Percentiles rank a stretch among this genome's conserved stretches.
Conservation (phyloP, 192 early-diverging fungal genomes). For the Gaertneriomyces sp. region DNA sequence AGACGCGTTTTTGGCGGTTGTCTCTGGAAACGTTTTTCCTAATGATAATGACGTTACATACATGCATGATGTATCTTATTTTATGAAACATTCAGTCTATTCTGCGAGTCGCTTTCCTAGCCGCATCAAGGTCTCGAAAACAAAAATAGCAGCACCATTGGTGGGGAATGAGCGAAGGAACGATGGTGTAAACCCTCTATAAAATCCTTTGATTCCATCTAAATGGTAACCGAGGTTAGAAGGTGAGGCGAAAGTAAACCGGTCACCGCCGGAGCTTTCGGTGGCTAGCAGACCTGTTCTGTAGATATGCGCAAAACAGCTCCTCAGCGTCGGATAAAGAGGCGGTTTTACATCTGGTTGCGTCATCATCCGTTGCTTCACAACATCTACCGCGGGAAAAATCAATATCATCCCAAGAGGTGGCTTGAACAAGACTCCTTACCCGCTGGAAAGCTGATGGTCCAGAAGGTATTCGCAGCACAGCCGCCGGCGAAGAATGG, state of each 20-base stretch:
- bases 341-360: constrained; percentile 67
- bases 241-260: background rate
- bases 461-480: constrained; percentile 89
- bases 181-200: constrained; percentile 84
- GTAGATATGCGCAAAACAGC: constrained; percentile 54
- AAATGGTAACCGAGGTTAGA: constrained; percentile 23
- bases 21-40: too few species aligned
- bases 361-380: constrained; percentile 94
- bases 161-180: constrained; percentile 92
- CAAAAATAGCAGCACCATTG: constrained; percentile 89
- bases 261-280: background rate
- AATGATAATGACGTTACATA: too few species aligned
- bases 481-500: constrained; percentile 62
- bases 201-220: constrained; percentile 82
- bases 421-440: background rate
- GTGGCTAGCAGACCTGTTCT: constrained; percentile 39
- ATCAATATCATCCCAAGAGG: background rate
- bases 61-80: too few species aligned
- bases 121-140: constrained; percentile 67
- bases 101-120: constrained; percentile 8
- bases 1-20: too few species aligned
- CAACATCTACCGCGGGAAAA: constrained; percentile 57
- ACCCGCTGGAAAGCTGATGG: constrained; percentile 71
- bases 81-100: too few species aligned
- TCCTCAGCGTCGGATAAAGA: constrained; percentile 54